These are phyloP conservation scores for Paracamarosporium sp. DNA, from an alignment of 2,329 filamentous ascomycete genomes.

Conservation along the genomic window DNA sequence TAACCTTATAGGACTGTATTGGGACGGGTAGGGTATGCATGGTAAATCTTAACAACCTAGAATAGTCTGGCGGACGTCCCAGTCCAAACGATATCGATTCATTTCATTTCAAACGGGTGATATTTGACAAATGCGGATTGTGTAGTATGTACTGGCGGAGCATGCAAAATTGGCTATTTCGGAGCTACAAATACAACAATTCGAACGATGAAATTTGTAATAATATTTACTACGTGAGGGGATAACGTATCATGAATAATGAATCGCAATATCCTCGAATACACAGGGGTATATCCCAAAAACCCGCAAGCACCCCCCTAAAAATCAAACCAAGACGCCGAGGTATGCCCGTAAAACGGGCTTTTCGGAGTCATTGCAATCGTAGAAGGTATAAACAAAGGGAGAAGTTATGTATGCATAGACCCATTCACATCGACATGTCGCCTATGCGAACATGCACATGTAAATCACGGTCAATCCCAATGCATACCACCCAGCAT, in stretches of 20 bases:
- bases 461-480: conserved; percentile 44
- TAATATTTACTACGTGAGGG: background rate
- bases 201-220: background rate
- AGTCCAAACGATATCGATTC: no score
- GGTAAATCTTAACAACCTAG: no score
- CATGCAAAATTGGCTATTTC: no score
- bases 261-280: background rate
- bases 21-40: no score
- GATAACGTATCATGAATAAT: no score
- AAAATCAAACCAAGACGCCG: background rate
- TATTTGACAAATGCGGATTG: no score
- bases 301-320: background rate
- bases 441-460: conserved; percentile 1
- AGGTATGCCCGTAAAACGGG: background rate
- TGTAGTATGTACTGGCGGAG: background rate
- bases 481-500: conserved; percentile 49
- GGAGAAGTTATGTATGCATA: background rate
- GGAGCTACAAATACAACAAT: no score
- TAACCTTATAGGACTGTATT: no score
- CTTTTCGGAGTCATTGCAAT: background rate
- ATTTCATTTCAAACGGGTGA: no score
- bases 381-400: background rate
- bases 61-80: no score
- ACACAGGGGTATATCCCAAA: background rate
- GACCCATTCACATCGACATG: background rate